Evolutionary conservation across 1,284 basidiomycete species (phyloP).

Genomic region (Porodaedalea pini): DNA sequence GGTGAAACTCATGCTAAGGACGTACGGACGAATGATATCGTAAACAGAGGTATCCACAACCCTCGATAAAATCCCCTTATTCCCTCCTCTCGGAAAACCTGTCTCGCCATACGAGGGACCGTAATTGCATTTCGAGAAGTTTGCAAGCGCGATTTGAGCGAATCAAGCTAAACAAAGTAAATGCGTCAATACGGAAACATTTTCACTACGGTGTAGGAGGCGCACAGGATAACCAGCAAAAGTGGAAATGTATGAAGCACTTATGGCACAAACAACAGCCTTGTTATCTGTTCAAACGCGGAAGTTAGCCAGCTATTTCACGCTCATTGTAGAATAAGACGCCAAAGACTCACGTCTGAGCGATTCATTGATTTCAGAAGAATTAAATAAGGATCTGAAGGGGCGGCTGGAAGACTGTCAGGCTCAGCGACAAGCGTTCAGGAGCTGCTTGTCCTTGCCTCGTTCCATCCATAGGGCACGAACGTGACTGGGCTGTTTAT

Average conservation of each 20-base stretch:
- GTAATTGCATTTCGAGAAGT: constrained; percentile 76
- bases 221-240: constrained; percentile 78
- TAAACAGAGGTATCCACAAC: constrained; percentile 89
- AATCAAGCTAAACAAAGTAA: constrained; percentile 60
- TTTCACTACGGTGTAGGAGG: constrained; percentile 12
- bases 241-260: constrained; percentile 79
- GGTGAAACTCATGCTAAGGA: constrained; percentile 29
- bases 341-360: constrained; percentile 52
- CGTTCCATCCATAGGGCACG: constrained; percentile 77
- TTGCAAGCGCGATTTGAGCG: constrained; percentile 87
- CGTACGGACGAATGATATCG: constrained; percentile 93
- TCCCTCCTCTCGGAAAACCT: constrained; percentile 89
- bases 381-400: constrained; percentile 57
- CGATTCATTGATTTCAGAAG: constrained; percentile 57
- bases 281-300: constrained; percentile 61
- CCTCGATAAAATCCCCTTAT: constrained; percentile 89
- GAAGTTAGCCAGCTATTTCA: too few relatives aligned
- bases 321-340: constrained; percentile 20
- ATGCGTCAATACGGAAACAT: background rate
- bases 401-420: constrained; percentile 38
- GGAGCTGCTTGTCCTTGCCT: constrained; percentile 37
- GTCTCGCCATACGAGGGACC: constrained; percentile 65
- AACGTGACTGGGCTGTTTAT: constrained; percentile 4
- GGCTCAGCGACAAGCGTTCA: constrained; percentile 22
- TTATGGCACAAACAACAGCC: constrained; percentile 76